Evolutionary conservation across 2,329 filamentous ascomycete genomes (phyloP).

Genomic region (Microcyclosporella mali): DNA sequence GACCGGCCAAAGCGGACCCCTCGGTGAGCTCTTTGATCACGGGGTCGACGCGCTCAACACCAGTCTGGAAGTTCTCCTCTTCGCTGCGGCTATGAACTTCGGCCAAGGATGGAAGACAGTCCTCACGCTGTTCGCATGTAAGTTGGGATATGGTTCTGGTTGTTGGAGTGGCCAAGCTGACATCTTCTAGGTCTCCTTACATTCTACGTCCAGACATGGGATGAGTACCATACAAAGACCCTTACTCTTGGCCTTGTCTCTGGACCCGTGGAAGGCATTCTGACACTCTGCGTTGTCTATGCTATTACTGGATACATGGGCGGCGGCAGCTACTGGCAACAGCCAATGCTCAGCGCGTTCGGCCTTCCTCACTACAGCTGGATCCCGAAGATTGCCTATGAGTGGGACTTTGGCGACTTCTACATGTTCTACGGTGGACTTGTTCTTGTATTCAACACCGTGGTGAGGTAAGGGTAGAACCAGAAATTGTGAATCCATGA

Average conservation of each 20-base stretch:
- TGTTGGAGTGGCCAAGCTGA: slow-evolving; percentile 40
- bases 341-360: slow-evolving; percentile 65
- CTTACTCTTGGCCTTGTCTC: slow-evolving; percentile 87
- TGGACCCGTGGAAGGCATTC: slow-evolving; percentile 88
- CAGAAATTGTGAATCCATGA: background rate
- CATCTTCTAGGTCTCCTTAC: slow-evolving; percentile 56
- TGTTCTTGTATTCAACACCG: slow-evolving; percentile 78
- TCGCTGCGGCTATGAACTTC: slow-evolving; percentile 86
- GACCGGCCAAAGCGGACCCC: slow-evolving; percentile 83
- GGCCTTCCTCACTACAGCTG: slow-evolving; percentile 58
- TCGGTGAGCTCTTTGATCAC: slow-evolving; percentile 96
- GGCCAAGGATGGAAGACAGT: slow-evolving; percentile 90
- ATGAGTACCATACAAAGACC: slow-evolving; percentile 97
- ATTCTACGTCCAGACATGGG: slow-evolving; percentile 99
- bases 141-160: slow-evolving; percentile 46
- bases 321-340: slow-evolving; percentile 84
- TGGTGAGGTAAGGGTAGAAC: slow-evolving; percentile 51
- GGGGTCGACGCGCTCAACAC: slow-evolving; percentile 96
- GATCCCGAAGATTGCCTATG: slow-evolving; percentile 66
- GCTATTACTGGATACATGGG: slow-evolving; percentile 77
- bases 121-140: slow-evolving; percentile 69
- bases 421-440: slow-evolving; percentile 81
- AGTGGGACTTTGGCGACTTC: slow-evolving; percentile 83
- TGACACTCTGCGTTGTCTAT: slow-evolving; percentile 78
- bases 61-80: slow-evolving; percentile 84